Conservation (phyloP, 257 asterid species). For the Sherardia arvensis region DNA sequence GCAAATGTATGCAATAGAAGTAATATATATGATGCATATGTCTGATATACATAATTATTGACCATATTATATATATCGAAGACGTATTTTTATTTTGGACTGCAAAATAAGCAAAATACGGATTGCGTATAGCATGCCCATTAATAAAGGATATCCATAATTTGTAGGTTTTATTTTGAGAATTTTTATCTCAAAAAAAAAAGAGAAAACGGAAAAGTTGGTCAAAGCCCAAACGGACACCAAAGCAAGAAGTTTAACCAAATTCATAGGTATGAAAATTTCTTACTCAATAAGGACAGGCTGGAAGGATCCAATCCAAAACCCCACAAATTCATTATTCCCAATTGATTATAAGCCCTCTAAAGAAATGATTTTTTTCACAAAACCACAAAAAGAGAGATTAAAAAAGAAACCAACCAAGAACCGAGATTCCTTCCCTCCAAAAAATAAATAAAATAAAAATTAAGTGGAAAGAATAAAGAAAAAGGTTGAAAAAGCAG, state of each 20-base stretch:
- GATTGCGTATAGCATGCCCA: too few species aligned
- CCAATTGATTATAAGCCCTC: slow-evolving; percentile 46
- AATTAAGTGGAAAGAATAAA: slow-evolving; percentile 3
- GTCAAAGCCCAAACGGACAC: slow-evolving; percentile 43
- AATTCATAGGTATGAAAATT: slow-evolving; percentile 30
- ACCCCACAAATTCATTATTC: slow-evolving; percentile 56
- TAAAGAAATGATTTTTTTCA: slow-evolving; percentile 19
- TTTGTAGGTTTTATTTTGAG: too few species aligned
- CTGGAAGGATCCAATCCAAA: slow-evolving; percentile 56
- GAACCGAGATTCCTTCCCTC: slow-evolving; percentile 1
- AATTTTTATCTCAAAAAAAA: too few species aligned
- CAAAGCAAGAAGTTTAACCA: slow-evolving; percentile 20
- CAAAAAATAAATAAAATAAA: not conserved
- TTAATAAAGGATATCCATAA: too few species aligned
- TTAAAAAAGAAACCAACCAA: slow-evolving; percentile 7
- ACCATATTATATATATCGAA: too few species aligned
- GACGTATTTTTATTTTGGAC: too few species aligned
- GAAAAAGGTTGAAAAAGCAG: slow-evolving; percentile 27
- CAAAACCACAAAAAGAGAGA: slow-evolving; percentile 25
- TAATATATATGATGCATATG: too few species aligned
- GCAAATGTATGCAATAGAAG: too few species aligned
- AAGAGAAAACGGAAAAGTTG: slow-evolving; percentile 13
- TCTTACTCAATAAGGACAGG: slow-evolving; percentile 35
- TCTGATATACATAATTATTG: too few species aligned
- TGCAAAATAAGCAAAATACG: too few species aligned